Conservation (phyloP, 352 stramenopile genomes). For the Phytophthora chlamydospora region DNA sequence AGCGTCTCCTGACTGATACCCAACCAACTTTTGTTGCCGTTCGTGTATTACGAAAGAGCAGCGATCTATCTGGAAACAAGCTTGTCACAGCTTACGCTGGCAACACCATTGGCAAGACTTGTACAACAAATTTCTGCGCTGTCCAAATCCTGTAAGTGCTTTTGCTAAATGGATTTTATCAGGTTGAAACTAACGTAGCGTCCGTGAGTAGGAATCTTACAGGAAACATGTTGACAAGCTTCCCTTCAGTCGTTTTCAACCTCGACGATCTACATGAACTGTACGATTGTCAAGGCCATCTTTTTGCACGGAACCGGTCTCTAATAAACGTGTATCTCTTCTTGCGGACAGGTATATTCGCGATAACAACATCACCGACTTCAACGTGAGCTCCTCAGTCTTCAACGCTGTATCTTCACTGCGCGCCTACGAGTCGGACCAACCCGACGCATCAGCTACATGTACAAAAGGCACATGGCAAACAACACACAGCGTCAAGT, state of each 20-base stretch:
- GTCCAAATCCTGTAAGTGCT: conserved; percentile 39
- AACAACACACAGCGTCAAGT: conserved; percentile 29
- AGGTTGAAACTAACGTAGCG: not conserved
- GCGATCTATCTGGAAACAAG: conserved; percentile 47
- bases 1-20: not conserved
- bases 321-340: conserved; percentile 1
- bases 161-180: not conserved
- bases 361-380: conserved; percentile 43
- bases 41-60: conserved; percentile 16
- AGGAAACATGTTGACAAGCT: conserved; percentile 36
- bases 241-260: conserved; percentile 40
- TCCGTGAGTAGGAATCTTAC: conserved; percentile 33
- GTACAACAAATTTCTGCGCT: conserved; percentile 33
- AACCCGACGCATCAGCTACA: conserved; percentile 14
- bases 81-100: conserved; percentile 42
- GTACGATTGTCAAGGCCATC: conserved; percentile 10
- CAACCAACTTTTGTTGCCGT: not conserved
- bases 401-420: conserved; percentile 24
- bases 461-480: conserved; percentile 34
- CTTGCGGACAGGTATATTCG: conserved; percentile 35
- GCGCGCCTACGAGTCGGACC: conserved; percentile 36
- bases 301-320: not conserved
- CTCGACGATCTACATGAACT: conserved; percentile 33
- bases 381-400: conserved; percentile 30
- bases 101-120: conserved; percentile 30